Evolutionary conservation across 371 early-diverging fungal genomes (phyloP).

Genomic region (Lichtheimia corymbifera): DNA sequence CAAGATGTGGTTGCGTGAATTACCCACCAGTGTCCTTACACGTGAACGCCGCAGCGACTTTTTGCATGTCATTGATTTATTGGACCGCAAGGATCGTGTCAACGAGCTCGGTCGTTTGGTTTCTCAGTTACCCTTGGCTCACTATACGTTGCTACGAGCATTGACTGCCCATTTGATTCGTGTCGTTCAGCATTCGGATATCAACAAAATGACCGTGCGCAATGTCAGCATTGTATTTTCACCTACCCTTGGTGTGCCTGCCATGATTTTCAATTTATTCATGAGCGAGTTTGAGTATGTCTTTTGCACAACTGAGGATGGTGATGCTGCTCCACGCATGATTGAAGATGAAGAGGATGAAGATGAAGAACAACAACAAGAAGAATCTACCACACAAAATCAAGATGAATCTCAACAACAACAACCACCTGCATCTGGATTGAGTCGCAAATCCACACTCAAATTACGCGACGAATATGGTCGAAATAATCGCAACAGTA

Average conservation of each 20-base stretch:
- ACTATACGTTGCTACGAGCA: slow-evolving; percentile 63
- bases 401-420: neutral
- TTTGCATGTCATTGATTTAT: slow-evolving; percentile 61
- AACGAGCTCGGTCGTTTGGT: slow-evolving; percentile 61
- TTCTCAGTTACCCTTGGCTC: slow-evolving; percentile 54
- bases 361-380: slow-evolving; percentile 14
- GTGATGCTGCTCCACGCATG: slow-evolving; percentile 19
- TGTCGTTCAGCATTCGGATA: slow-evolving; percentile 62
- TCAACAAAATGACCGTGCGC: slow-evolving; percentile 75
- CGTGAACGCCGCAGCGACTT: slow-evolving; percentile 69
- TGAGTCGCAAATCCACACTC: slow-evolving; percentile 19
- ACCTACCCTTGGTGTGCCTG: slow-evolving; percentile 71
- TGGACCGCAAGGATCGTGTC: slow-evolving; percentile 61
- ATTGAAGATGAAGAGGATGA: slow-evolving; percentile 18
- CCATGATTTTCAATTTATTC: slow-evolving; percentile 66
- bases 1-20: slow-evolving; percentile 82
- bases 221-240: slow-evolving; percentile 79
- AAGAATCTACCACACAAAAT: neutral
- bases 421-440: neutral
- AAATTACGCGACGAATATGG: slow-evolving; percentile 19
- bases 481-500: slow-evolving; percentile 47
- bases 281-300: slow-evolving; percentile 69
- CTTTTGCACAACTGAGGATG: slow-evolving; percentile 54
- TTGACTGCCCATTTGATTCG: slow-evolving; percentile 68
- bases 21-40: slow-evolving; percentile 78